A percentile compares a stretch with the other conserved stretches of the same genome.
Conservation (phyloP, 2,329 filamentous ascomycete genomes). For the Pseudogymnoascus pannorum region DNA sequence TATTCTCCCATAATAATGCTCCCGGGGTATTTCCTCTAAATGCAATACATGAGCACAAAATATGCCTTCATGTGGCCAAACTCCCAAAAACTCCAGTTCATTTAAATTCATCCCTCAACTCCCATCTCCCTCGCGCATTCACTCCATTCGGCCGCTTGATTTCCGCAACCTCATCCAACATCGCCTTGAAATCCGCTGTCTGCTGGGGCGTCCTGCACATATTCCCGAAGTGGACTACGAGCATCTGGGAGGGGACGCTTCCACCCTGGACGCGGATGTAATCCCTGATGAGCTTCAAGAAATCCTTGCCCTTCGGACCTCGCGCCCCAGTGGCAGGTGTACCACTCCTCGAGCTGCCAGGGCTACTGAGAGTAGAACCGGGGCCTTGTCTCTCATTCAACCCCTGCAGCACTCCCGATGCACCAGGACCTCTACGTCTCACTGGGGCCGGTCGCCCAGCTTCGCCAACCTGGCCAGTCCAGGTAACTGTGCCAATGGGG, state of each 20-base stretch:
- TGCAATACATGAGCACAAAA: constrained; percentile 6
- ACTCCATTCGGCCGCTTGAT: constrained; percentile 41
- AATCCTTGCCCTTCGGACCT: constrained; percentile 50
- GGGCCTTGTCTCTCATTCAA: constrained; percentile 47
- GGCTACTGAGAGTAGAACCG: constrained; percentile 31
- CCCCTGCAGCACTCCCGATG: constrained; percentile 48
- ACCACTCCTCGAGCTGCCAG: constrained; percentile 39
- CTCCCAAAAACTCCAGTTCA: constrained; percentile 10
- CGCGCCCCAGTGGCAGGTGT: constrained; percentile 31
- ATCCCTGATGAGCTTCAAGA: constrained; percentile 64
- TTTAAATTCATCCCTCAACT: constrained; percentile 29
- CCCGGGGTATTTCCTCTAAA: constrained; percentile 8
- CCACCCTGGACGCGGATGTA: constrained; percentile 76
- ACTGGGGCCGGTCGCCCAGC: constrained; percentile 58
- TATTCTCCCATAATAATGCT: neutral
- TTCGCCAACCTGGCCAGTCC: constrained; percentile 80
- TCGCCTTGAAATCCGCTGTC: constrained; percentile 73
- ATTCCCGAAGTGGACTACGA: constrained; percentile 84
- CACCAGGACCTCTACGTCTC: constrained; percentile 41
- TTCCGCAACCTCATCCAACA: constrained; percentile 67
- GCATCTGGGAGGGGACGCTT: constrained; percentile 70
- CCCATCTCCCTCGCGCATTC: constrained; percentile 27
- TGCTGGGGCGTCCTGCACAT: constrained; percentile 63
- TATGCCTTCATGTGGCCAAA: neutral
- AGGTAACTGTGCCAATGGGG: constrained; percentile 81